Evolutionary conservation across 345 rosid genomes (phyloP), one percentile per base, ranked within the genome.

Genomic region (Geranium brycei): DNA sequence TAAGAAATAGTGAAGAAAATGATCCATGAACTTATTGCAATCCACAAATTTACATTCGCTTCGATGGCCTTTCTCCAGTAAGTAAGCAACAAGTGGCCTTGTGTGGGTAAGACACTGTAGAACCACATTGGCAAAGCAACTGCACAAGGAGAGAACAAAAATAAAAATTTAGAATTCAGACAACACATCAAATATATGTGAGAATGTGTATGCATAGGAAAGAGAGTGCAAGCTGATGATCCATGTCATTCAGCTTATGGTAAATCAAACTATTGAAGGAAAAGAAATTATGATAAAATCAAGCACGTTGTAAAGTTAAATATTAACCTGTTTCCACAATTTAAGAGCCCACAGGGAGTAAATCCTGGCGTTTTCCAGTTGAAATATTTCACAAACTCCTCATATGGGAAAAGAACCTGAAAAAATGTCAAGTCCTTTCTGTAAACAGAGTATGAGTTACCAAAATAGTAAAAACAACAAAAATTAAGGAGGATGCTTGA

Each of bases 241-340:
- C 28, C 28, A 18, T 11, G 14, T 3, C 61, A 59, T 31, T 15
- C 31, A 11, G 13, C n/a, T 19, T 14, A 19, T 15, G 16, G 15
- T 19, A 59, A 15, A 62, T 31, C 7, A 62, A 31, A 40, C 13
- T 30, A 51, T 59, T 51, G 7, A 47, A 51, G 19, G 41, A 59
- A 19, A 15, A 57, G 58, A 51, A 14, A 57, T 10, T 15, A 47
- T 12, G 17, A 19, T 59, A 19, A 19, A 59, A 11, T 59, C 19
- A 60, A 66, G 23, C 7, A 12, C 30, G 12, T 38, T 14, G 31
- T 11, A 16, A 18, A 47, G 17, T 35, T 40, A 53, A 75, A 66
- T 58, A 59, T 61, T 60, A 69, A 87, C 99, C 99, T 93, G 87
- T 90, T 93, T 79, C 99, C 97, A 79, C 99, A 93, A 74, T 93